Evolutionary conservation across 495 filamentous ascomycete genomes (phyloP).

Genomic region (Daldinia decipiens): DNA sequence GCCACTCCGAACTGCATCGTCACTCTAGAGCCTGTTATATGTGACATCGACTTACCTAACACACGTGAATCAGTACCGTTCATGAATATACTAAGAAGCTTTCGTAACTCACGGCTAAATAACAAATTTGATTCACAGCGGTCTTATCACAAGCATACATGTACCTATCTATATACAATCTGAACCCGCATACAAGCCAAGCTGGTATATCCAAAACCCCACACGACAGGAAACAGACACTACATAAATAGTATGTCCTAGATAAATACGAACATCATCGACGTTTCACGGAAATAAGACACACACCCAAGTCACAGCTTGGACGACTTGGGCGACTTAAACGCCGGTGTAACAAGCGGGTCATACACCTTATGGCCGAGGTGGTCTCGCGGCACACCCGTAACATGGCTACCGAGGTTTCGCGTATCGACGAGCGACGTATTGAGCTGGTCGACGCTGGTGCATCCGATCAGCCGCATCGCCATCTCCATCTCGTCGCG

Average conservation of each 20-base stretch:
- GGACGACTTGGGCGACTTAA: constrained; percentile 49
- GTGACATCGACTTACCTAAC: constrained; percentile 8
- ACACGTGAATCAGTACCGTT: background rate
- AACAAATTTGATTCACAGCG: background rate
- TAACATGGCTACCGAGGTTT: constrained; percentile 74
- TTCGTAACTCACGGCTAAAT: background rate
- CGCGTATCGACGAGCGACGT: constrained; percentile 81
- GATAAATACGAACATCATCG: background rate
- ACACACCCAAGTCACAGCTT: constrained; percentile 41
- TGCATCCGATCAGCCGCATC: constrained; percentile 91
- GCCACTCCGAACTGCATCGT: background rate
- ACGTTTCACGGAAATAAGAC: too few relatives aligned
- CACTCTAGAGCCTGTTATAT: background rate
- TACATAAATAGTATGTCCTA: background rate
- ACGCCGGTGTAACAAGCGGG: constrained; percentile 55
- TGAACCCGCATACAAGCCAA: background rate
- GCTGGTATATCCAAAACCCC: background rate
- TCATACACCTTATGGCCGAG: constrained; percentile 61
- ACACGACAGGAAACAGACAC: background rate
- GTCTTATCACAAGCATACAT: background rate
- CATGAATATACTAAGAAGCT: constrained; percentile 3
- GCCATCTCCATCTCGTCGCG: constrained; percentile 99
- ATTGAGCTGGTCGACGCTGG: constrained; percentile 77
- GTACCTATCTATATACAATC: background rate
- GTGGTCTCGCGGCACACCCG: constrained; percentile 72